Evolutionary conservation across 257 asterid genomes (phyloP), one percentile per base, ranked within the genome.

Genomic region (Rauvolfia tetraphylla): DNA sequence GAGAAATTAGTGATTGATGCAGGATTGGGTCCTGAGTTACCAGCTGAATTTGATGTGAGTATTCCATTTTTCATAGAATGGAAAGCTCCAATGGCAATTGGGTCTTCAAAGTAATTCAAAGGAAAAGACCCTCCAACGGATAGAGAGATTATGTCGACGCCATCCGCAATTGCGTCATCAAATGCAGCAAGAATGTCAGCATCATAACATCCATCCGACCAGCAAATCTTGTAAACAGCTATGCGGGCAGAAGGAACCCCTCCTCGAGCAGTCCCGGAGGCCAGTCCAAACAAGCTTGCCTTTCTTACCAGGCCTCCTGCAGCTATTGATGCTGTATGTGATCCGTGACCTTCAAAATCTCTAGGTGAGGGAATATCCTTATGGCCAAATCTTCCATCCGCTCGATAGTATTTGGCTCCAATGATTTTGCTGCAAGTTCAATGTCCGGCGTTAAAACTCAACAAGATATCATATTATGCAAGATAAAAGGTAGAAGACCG

Each of bases 81-180:
- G 67, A 91, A 89, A 34, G 97, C 87, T 79, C 97, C 97, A 22
- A 89, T 91, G 42, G 97, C 91, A 20, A 89, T 83, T 31, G 89
- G 72, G 82, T 91, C 97, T 10, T 88, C 84, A 22, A 89, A 91
- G 48, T 88, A 91, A 72, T 89, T 84, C 5, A 8, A 36, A 51
- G 92, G 88, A 59, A 8, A 42, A 8, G 27, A 54, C 12, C 86
- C 77, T 68, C 94, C 96, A 56, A 88, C 72, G 0, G 96, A 91
- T 51, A 91, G 83, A 0, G 91, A 89, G 48, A 91, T 86, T 54
- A 91, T 79, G 75, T 91, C 92, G 36, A 91, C 96, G 33, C 94
- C 91, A 59, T 91, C 96, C 0, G 96, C 92, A 14, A 91, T 91
- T 39, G 92, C 94, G 79, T 90, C 94, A 68, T 91, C 94, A 33